Conservation (phyloP, 371 early-diverging fungal species). For the Rhizomucor pusillus region DNA sequence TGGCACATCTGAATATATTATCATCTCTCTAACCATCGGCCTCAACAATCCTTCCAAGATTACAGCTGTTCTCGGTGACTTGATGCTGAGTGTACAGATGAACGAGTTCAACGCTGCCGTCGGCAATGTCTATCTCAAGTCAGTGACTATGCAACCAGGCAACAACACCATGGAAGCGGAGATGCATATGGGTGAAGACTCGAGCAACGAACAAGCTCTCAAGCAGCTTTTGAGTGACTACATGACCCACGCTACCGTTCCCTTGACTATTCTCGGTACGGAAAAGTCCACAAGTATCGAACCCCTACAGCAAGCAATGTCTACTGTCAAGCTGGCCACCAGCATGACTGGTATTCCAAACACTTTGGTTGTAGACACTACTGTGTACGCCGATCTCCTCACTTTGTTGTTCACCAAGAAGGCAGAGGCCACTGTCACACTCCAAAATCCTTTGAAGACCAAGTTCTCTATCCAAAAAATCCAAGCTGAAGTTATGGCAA, state of each 20-base stretch:
- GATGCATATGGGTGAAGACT: conserved; percentile 32
- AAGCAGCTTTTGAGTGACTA: conserved; percentile 29
- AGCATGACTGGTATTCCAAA: conserved; percentile 44
- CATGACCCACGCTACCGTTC: conserved; percentile 37
- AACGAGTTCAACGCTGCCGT: conserved; percentile 30
- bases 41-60: conserved; percentile 46
- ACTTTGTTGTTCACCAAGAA: conserved; percentile 19
- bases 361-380: conserved; percentile 33
- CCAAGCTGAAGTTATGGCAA: conserved; percentile 15
- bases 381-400: conserved; percentile 26
- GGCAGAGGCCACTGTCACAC: conserved; percentile 26
- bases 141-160: conserved; percentile 50
- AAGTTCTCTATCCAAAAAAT: conserved; percentile 29
- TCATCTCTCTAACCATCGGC: conserved; percentile 4
- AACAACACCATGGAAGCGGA: conserved; percentile 35
- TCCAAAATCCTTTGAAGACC: conserved; percentile 41
- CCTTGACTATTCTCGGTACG: conserved; percentile 43
- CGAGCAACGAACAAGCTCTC: conserved; percentile 20
- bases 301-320: conserved; percentile 43
- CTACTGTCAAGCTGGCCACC: conserved; percentile 42
- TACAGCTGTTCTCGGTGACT: conserved; percentile 51
- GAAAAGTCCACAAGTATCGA: conserved; percentile 36
- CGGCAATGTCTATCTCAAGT: conserved; percentile 33
- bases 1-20: conserved; percentile 23
- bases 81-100: conserved; percentile 43